phyloP scores from a whole-genome alignment of 2,329 filamentous ascomycete species.

The Falciphora oryzae region DNA sequence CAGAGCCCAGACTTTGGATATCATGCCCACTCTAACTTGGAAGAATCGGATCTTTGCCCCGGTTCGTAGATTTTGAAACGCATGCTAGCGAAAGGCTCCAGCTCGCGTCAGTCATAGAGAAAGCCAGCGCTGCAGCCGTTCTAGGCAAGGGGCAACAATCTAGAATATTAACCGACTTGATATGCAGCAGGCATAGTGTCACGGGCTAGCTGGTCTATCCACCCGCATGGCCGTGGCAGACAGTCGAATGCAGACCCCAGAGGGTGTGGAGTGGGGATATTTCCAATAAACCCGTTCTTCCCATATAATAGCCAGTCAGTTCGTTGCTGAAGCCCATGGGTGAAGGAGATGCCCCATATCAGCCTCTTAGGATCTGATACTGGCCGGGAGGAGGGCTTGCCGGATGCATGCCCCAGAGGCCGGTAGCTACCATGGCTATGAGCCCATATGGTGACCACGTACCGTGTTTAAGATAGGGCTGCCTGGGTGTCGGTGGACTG shows the following conservation, averaged over 20 bases:
- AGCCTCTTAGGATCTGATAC: neutral
- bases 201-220: neutral
- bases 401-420: neutral
- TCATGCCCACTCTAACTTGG: conserved; percentile 5
- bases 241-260: neutral
- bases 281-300: conserved; percentile 1
- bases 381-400: neutral
- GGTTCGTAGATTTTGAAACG: conserved; percentile 6
- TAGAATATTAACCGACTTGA: conserved; percentile 24
- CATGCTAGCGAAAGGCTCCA: neutral
- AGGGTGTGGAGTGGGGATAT: neutral
- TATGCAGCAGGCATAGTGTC: conserved; percentile 16
- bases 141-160: conserved; percentile 8
- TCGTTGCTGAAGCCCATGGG: conserved; percentile 8
- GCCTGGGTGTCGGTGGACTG: neutral
- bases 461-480: neutral
- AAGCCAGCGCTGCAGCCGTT: neutral
- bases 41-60: conserved; percentile 9
- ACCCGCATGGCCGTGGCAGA: neutral
- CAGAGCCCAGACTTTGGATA: neutral
- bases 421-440: neutral
- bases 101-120: neutral
- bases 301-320: conserved; percentile 12
- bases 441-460: neutral
- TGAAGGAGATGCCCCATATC: neutral